Base-by-base conservation (phyloP, 2,329 filamentous ascomycete species). In the Calonectria montana region DNA sequence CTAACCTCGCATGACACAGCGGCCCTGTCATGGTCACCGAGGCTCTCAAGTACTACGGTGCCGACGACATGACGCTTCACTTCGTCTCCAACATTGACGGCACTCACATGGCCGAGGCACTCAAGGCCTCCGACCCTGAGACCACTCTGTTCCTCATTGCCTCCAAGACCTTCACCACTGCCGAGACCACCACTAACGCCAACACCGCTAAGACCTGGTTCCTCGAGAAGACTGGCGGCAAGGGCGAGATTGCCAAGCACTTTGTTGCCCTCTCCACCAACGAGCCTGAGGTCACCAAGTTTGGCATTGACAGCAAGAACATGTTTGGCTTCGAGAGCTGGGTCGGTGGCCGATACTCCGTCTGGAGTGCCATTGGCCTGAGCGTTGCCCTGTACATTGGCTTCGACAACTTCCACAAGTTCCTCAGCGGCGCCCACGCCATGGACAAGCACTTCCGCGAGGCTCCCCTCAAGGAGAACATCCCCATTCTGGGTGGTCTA, bases 1-100 rank as follows among this genome's bases (percentile, higher is more conserved):
- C 76, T 78, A 50, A 75, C 65, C 12, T 57, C 53, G 53, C n/a
- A 69, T 29, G 61, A 23, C 55, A 53, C 77, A 97, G 95, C 77
- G 97, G 97, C 72, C 97, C 97, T 39, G 97, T 99, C 83, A 99
- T 99, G 97, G 97, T 99, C 79, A 97, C 96, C 47, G 97, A 99
- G 87, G 96, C 97, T 55, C 91, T 99, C 80, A 98, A 98, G 90
- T 90, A 95, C 82, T 99, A 99, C 84, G 94, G 94, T 61, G 93
- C 95, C 83, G 91, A 92, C 73, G 92, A 93, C 85, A 91, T 95
- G 87, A 98, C 92, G 75, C 91, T 98, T 55, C 96, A 98, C 90
- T 99, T 99, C 81, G 97, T 99, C 78, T 98, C 96, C 88, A 99
- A 99, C 90, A 98, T 99, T 82, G 97, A 99, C 83, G 97, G 97